These are phyloP conservation scores for Hygrocybe coccinea DNA, from an alignment of 768 basidiomycete genomes.

Conservation along the genomic window DNA sequence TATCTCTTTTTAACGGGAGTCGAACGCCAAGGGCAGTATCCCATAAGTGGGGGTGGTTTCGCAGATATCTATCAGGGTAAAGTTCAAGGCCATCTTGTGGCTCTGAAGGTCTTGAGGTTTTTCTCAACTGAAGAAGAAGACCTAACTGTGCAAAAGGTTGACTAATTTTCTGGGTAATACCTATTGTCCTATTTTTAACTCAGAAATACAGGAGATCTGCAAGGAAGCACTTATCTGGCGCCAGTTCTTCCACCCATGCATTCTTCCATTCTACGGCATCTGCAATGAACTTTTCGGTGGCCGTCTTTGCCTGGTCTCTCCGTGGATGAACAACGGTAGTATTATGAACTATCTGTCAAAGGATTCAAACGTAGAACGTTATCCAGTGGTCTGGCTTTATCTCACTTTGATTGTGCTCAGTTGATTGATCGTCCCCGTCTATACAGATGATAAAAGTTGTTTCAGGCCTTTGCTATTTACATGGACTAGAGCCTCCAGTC, in stretches of 20 bases:
- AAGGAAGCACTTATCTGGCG: slow-evolving; percentile 2
- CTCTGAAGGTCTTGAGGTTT: slow-evolving; percentile 25
- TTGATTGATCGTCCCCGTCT: background rate
- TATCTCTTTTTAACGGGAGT: background rate
- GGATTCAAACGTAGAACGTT: background rate
- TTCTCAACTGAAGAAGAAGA: slow-evolving; percentile 9
- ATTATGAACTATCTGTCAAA: background rate
- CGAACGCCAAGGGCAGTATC: background rate
- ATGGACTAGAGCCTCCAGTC: background rate
- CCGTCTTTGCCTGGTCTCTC: background rate
- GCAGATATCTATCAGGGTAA: slow-evolving; percentile 20
- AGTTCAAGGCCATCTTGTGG: slow-evolving; percentile 19
- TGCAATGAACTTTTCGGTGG: background rate
- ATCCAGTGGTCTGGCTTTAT: background rate
- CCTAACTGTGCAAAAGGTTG: background rate
- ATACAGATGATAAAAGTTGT: background rate
- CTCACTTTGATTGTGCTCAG: background rate
- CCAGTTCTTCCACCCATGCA: background rate
- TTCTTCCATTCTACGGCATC: slow-evolving; percentile 1
- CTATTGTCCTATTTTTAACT: background rate
- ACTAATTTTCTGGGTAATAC: background rate
- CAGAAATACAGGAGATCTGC: background rate
- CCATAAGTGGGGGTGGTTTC: background rate
- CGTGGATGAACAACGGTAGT: slow-evolving; percentile 3
- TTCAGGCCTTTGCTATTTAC: background rate